Evolutionary conservation across 345 rosid genomes (phyloP).

Genomic region (Cardamine chenopodiifolia): DNA sequence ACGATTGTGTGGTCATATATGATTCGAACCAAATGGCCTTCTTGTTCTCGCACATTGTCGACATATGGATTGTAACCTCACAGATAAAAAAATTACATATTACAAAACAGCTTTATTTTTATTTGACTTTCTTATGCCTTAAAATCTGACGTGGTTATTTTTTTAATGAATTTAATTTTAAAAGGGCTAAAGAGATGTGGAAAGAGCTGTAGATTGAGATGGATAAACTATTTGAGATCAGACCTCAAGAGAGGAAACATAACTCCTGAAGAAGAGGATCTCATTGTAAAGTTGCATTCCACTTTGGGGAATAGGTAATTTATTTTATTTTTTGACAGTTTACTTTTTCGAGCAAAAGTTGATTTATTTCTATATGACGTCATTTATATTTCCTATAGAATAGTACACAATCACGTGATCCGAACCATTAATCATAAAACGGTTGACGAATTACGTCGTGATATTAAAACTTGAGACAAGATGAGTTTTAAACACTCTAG

Average conservation of each 20-base stretch:
- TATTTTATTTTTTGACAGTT: too few relatives aligned
- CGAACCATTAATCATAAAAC: background rate
- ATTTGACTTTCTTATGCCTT: background rate
- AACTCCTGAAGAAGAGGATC: conserved; percentile 53
- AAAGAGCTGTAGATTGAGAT: conserved; percentile 60
- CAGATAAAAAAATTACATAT: background rate
- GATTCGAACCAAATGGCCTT: background rate
- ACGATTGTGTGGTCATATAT: background rate
- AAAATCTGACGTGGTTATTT: background rate
- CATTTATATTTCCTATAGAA: background rate
- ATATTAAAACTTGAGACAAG: background rate
- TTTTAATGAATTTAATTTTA: background rate
- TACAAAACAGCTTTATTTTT: background rate
- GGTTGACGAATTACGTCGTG: background rate
- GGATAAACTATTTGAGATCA: conserved; percentile 60
- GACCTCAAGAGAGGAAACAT: conserved; percentile 61
- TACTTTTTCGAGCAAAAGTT: background rate
- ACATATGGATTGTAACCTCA: background rate
- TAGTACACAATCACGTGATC: conserved; percentile 3
- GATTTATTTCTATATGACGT: background rate
- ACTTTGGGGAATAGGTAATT: conserved; percentile 53
- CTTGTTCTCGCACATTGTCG: background rate
- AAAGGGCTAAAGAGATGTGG: conserved; percentile 54
- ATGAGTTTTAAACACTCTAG: background rate
- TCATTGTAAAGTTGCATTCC: conserved; percentile 54